Percentiles rank a stretch among this genome's conserved stretches.
Evolutionary conservation across 2,329 filamentous ascomycete species (phyloP).

Genomic region (Sporothrix inflata): DNA sequence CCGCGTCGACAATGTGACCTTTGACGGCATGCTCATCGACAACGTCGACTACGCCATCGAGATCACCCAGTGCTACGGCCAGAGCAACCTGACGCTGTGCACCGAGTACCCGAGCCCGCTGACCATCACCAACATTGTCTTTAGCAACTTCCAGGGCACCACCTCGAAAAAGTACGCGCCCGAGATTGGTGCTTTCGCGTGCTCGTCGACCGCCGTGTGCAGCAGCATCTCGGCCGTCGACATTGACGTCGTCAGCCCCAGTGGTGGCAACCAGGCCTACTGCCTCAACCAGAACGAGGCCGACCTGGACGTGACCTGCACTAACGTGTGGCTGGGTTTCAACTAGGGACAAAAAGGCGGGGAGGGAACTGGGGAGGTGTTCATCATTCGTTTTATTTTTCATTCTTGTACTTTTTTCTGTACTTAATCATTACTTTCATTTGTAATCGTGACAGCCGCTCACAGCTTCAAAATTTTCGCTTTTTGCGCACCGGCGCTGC

Average conservation of each 20-base stretch:
- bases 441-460: not conserved
- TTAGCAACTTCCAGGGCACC: slow-evolving; percentile 57
- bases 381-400: not conserved
- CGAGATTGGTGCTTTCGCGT: slow-evolving; percentile 37
- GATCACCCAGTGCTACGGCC: slow-evolving; percentile 50
- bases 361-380: not conserved
- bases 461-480: slow-evolving; percentile 51
- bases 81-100: slow-evolving; percentile 65
- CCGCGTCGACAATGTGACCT: slow-evolving; percentile 64
- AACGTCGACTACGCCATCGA: slow-evolving; percentile 68
- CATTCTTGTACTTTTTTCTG: not conserved
- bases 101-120: slow-evolving; percentile 57
- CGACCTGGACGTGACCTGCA: slow-evolving; percentile 36
- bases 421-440: not conserved
- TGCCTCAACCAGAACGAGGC: slow-evolving; percentile 37
- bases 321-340: slow-evolving; percentile 27
- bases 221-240: slow-evolving; percentile 34
- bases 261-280: slow-evolving; percentile 35
- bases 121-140: slow-evolving; percentile 57
- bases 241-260: slow-evolving; percentile 37
- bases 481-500: slow-evolving; percentile 59
- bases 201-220: slow-evolving; percentile 36
- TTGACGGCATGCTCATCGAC: slow-evolving; percentile 57
- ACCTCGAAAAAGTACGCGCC: slow-evolving; percentile 41
- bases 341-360: slow-evolving; percentile 17